Evolutionary conservation across 2,329 filamentous ascomycete species (phyloP).

Genomic region (Hypoxylon sp.): DNA sequence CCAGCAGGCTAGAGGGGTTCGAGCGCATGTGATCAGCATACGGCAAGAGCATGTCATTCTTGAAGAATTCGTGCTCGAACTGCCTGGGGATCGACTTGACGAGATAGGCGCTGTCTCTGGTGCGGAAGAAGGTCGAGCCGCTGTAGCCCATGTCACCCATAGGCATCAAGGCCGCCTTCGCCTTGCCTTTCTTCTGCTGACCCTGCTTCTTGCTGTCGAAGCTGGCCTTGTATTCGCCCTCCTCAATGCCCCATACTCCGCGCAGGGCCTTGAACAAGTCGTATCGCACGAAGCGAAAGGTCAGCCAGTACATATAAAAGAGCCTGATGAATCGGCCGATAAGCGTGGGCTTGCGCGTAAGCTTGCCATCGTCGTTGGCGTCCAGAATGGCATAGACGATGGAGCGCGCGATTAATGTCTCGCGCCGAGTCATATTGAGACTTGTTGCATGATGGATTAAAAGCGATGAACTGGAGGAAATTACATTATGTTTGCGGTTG

Average conservation of each 20-base stretch:
- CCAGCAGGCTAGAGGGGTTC: slow-evolving; percentile 67
- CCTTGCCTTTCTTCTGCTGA: slow-evolving; percentile 44
- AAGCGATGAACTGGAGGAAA: neutral
- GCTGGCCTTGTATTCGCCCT: slow-evolving; percentile 61
- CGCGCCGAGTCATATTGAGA: slow-evolving; percentile 42
- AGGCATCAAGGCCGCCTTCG: slow-evolving; percentile 55
- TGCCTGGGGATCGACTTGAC: slow-evolving; percentile 74
- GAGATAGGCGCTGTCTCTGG: slow-evolving; percentile 70
- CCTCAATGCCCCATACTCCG: slow-evolving; percentile 58
- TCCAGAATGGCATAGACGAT: slow-evolving; percentile 50
- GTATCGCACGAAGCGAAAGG: slow-evolving; percentile 40
- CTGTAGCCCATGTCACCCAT: slow-evolving; percentile 77
- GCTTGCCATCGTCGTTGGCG: slow-evolving; percentile 40
- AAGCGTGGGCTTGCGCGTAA: slow-evolving; percentile 37
- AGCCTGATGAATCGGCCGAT: slow-evolving; percentile 55
- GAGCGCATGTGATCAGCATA: slow-evolving; percentile 70
- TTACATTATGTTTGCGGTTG: neutral
- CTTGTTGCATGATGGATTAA: neutral
- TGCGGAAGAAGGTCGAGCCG: slow-evolving; percentile 78
- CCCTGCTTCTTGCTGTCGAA: slow-evolving; percentile 54
- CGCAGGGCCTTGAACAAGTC: slow-evolving; percentile 55
- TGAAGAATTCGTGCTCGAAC: slow-evolving; percentile 76
- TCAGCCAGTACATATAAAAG: slow-evolving; percentile 49
- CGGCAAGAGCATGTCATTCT: slow-evolving; percentile 68
- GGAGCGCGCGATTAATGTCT: slow-evolving; percentile 50